Conservation (phyloP, 805 yeast species). For the Geotrichum ghanense region DNA sequence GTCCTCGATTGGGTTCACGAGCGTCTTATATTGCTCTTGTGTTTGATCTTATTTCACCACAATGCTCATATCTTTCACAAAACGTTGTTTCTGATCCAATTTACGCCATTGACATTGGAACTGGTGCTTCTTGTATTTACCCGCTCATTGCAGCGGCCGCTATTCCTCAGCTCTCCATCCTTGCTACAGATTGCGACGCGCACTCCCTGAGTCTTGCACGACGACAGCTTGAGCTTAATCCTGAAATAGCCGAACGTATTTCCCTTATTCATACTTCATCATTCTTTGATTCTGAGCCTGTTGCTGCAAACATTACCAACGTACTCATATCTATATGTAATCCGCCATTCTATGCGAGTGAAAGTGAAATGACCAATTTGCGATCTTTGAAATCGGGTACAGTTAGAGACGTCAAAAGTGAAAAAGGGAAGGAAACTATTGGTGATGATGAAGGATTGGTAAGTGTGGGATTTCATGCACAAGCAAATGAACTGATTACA, state of each 20-base stretch:
- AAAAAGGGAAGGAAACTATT: no score
- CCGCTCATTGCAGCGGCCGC: conserved; percentile 27
- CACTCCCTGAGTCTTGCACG: conserved; percentile 34
- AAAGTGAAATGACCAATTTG: conserved; percentile 24
- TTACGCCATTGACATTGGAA: conserved; percentile 31
- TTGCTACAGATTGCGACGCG: conserved; percentile 21
- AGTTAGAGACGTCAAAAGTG: no score
- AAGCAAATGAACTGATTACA: conserved; percentile 29
- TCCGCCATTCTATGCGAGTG: conserved; percentile 39
- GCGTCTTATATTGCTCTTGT: conserved; percentile 20
- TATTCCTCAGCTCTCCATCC: conserved; percentile 2
- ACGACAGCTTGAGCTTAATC: conserved; percentile 25
- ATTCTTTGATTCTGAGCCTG: not conserved
- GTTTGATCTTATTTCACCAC: no score
- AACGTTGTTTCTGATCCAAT: conserved; percentile 3
- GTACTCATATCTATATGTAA: conserved; percentile 34
- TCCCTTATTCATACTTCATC: not conserved
- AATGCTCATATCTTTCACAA: conserved; percentile 14
- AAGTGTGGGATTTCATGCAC: no score
- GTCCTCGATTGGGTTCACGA: conserved; percentile 19
- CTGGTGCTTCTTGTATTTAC: conserved; percentile 39
- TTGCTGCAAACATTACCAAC: not conserved
- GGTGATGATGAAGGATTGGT: no score
- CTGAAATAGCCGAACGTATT: conserved; percentile 7
- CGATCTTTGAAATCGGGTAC: conserved; percentile 17